A percentile compares a stretch with the other conserved stretches of the same genome.
Evolutionary conservation across 257 asterid species (phyloP).

Genomic region (Solanum ossicruentum): DNA sequence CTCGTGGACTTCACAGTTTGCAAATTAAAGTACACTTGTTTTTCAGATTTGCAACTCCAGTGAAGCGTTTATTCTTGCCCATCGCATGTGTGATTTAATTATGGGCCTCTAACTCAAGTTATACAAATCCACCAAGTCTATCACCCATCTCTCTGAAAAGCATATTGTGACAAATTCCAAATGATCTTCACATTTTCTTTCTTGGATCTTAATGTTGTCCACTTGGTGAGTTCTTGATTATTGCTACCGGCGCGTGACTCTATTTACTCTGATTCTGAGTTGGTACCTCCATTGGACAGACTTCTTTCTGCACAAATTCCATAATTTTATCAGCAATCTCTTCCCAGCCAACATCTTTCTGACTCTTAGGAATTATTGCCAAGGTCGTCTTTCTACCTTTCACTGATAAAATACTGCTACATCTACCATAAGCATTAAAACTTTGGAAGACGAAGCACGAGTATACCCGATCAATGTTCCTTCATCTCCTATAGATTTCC

Average conservation of each 20-base stretch:
- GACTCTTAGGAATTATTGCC: not conserved
- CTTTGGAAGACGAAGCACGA: not conserved
- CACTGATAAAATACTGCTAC: not conserved
- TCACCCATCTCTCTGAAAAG: not conserved
- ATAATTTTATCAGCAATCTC: not conserved
- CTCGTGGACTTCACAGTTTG: not conserved
- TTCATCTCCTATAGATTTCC: not conserved
- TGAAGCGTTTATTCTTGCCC: not conserved
- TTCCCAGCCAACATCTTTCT: not conserved
- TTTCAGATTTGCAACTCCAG: not conserved
- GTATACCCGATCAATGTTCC: not conserved
- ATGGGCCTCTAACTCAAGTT: not conserved
- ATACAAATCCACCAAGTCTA: not conserved
- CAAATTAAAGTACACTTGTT: not conserved
- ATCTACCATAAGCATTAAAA: not conserved
- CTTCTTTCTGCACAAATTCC: not conserved
- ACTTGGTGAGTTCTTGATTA: not conserved
- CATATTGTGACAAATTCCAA: not conserved
- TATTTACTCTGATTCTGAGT: not conserved
- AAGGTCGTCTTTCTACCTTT: not conserved
- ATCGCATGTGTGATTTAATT: not conserved
- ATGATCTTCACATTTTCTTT: not conserved
- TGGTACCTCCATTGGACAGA: not conserved
- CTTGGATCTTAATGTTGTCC: not conserved
- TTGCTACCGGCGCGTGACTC: not conserved